Evolutionary conservation across 1,139 yeast species (phyloP).

Genomic region (Ogataea hybrid): DNA sequence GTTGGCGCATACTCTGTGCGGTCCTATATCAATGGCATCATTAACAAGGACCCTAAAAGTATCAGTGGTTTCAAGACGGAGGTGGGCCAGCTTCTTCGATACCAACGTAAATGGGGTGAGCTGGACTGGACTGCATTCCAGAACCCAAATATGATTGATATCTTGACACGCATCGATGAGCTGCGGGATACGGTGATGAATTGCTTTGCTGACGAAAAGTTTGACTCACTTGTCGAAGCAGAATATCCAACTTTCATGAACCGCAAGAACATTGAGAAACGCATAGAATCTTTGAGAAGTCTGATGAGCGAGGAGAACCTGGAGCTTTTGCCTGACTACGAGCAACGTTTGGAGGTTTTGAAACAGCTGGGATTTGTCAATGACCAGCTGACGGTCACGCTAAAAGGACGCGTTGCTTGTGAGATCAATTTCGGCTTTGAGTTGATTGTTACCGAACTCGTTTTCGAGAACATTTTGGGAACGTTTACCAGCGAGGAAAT

Average conservation of each 20-base stretch:
- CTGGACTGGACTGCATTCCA: slow-evolving; percentile 42
- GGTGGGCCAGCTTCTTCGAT: slow-evolving; percentile 39
- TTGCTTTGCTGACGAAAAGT: slow-evolving; percentile 35
- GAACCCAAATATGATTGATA: slow-evolving; percentile 53
- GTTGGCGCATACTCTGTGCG: slow-evolving; percentile 46
- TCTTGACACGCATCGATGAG: slow-evolving; percentile 36
- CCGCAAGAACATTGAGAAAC: slow-evolving; percentile 44
- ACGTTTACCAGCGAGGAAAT: slow-evolving; percentile 95
- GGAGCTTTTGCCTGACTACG: slow-evolving; percentile 89
- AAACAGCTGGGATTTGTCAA: slow-evolving; percentile 78
- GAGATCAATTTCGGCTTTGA: slow-evolving; percentile 93
- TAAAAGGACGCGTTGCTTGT: slow-evolving; percentile 73
- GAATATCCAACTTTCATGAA: slow-evolving; percentile 50
- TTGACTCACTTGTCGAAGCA: slow-evolving; percentile 40
- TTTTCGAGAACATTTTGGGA: slow-evolving; percentile 86
- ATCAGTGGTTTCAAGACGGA: slow-evolving; percentile 42
- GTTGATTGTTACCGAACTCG: slow-evolving; percentile 80
- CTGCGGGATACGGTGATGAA: slow-evolving; percentile 39
- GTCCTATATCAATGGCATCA: slow-evolving; percentile 41
- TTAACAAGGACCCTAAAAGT: slow-evolving; percentile 44
- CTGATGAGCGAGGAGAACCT: slow-evolving; percentile 83
- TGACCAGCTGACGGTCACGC: slow-evolving; percentile 47
- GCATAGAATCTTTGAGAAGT: slow-evolving; percentile 56
- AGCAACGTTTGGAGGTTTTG: slow-evolving; percentile 78
- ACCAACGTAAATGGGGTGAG: slow-evolving; percentile 49